Base-by-base conservation (phyloP, 257 asterid species). In the Eustoma russellianum region DNA sequence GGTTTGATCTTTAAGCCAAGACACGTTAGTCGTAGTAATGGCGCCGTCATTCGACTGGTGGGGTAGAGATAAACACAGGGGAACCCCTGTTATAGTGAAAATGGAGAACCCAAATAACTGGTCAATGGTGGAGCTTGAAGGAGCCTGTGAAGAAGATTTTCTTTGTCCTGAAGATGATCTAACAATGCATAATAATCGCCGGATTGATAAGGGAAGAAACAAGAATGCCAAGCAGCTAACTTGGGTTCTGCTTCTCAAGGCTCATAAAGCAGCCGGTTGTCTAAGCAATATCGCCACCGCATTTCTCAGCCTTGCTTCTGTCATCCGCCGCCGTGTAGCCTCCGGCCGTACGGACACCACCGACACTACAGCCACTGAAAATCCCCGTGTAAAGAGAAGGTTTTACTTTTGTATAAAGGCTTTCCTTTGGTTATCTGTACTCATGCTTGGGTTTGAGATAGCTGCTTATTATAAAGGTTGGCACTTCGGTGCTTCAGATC, bases 101-200 rank as follows among this genome's bases (percentile, higher is more conserved):
- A 86, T 86, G 96, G 98, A 86, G 75, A 86, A 78, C 68, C 94
- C 96, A 0, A 89, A 79, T 68, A 86, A 89, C 74, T 90, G 97
- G 97, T 83, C 97, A 1, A 90, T 90, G 93, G 93, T 81, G 65
- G 97, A 90, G 76, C 76, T 90, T 0, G 85, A 86, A 70, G 71
- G 77, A 6, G 77, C 96, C 0, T 79, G 85, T 0, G 90, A 86
- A 35, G 94, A 79, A 2, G 93, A 86, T 35, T 86, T 81, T 61
- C 49, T 83, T 41, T 70, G 74, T 79, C 77, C 74, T 7, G 71
- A 70, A 66, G 79, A 61, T 48, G 79, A 72, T 60, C 74, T 68
- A 17, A 53, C 77, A 24, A 67, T 57, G 52, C 55, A 34, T 17
- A 53, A 49, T 18, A 53, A 50, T 15, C 53, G 33, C 12, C 50